phyloP scores from a whole-genome alignment of 2,329 filamentous ascomycete genomes.

The Trichothecium roseum region DNA sequence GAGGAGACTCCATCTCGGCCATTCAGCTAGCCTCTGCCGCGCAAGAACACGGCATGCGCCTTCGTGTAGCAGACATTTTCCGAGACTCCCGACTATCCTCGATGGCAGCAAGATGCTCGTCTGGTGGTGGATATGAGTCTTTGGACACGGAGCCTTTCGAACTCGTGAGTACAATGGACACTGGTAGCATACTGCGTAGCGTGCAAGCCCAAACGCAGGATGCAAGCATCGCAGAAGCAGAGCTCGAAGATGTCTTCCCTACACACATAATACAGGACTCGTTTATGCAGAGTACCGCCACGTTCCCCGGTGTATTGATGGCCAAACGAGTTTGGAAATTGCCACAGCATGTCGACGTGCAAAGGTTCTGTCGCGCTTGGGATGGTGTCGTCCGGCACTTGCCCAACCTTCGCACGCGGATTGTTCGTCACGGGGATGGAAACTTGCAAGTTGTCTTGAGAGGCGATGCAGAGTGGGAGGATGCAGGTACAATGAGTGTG shows the following conservation, averaged over 20 bases:
- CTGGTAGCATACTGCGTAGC: too few species aligned
- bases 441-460: constrained; percentile 1
- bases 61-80: constrained; percentile 1
- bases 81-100: background rate
- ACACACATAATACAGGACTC: constrained; percentile 28
- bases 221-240: too few species aligned
- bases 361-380: constrained; percentile 5
- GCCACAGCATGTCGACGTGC: constrained; percentile 8
- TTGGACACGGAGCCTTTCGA: background rate
- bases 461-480: background rate
- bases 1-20: constrained; percentile 10
- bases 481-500: background rate
- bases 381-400: constrained; percentile 2
- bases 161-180: too few species aligned
- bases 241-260: constrained; percentile 3
- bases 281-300: constrained; percentile 5
- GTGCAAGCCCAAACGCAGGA: too few species aligned
- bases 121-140: background rate
- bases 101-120: background rate
- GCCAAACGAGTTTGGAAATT: constrained; percentile 10
- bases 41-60: constrained; percentile 2
- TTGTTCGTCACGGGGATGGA: constrained; percentile 2
- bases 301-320: constrained; percentile 8
- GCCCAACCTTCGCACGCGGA: constrained; percentile 6
- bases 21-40: background rate